Evolutionary conservation across 1,139 yeast species (phyloP).

Genomic region (Taphrina confusa): DNA sequence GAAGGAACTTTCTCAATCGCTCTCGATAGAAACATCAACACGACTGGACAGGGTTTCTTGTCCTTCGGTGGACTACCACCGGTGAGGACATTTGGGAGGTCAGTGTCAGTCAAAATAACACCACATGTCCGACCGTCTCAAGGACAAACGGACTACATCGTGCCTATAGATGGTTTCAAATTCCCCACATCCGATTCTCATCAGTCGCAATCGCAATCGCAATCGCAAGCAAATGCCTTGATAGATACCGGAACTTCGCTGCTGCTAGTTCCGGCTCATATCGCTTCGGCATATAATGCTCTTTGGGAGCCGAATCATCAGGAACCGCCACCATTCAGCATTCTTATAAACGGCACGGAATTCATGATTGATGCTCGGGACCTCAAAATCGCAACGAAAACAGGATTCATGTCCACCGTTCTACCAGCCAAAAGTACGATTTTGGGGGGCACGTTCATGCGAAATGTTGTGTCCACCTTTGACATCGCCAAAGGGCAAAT

Average conservation of each 20-base stretch:
- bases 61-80: slow-evolving; percentile 19
- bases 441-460: slow-evolving; percentile 17
- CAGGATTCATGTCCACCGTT: slow-evolving; percentile 4
- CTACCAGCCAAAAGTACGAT: background rate
- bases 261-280: slow-evolving; percentile 4
- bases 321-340: slow-evolving; percentile 20
- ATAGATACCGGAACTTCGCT: slow-evolving; percentile 19
- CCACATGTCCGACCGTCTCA: background rate
- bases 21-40: background rate
- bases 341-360: slow-evolving; percentile 11
- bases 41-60: slow-evolving; percentile 1
- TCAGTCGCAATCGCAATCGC: background rate
- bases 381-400: background rate
- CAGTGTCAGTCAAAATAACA: background rate
- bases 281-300: slow-evolving; percentile 19
- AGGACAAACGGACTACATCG: slow-evolving; percentile 15
- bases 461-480: slow-evolving; percentile 10
- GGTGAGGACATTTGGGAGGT: slow-evolving; percentile 6
- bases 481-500: slow-evolving; percentile 1
- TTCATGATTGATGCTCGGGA: slow-evolving; percentile 7
- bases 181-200: slow-evolving; percentile 6
- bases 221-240: slow-evolving; percentile 14
- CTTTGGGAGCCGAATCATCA: slow-evolving; percentile 18
- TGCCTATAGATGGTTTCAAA: slow-evolving; percentile 12
- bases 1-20: slow-evolving; percentile 6